Conservation (phyloP, 345 rosid species). For the Bruguiera sexangula region DNA sequence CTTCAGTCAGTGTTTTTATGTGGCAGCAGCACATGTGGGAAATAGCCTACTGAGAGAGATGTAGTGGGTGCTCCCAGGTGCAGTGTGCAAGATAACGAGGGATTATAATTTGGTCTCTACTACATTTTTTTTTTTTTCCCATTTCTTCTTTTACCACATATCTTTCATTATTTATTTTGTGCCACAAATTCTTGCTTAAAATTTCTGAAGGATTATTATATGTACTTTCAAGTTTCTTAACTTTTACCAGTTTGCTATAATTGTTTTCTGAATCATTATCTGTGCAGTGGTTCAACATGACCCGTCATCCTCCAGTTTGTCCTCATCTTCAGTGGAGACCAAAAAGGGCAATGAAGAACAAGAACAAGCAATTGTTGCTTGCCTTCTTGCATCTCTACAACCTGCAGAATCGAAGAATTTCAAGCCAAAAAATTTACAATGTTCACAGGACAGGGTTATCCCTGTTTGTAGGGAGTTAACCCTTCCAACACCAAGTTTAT, state of each 20-base stretch:
- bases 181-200: no score
- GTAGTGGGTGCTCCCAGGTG: no score
- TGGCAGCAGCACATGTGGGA: no score
- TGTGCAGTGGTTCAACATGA: constrained; percentile 41
- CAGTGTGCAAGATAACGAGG: no score
- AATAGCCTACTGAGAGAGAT: no score
- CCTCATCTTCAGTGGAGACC: constrained; percentile 31
- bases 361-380: constrained; percentile 44
- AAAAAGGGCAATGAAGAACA: constrained; percentile 42
- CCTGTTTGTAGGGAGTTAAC: constrained; percentile 31
- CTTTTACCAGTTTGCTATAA: not conserved
- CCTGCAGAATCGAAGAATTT: constrained; percentile 25
- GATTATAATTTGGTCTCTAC: no score
- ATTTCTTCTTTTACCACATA: not conserved
- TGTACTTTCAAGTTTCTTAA: constrained; percentile 8
- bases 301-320: constrained; percentile 26
- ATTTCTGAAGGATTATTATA: not conserved
- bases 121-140: not conserved
- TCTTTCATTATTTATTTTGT: not conserved
- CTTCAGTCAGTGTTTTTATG: no score
- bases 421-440: constrained; percentile 19
- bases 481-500: constrained; percentile 26
- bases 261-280: constrained; percentile 8
- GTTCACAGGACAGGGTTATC: constrained; percentile 28
- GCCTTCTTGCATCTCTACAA: constrained; percentile 41